Conservation (phyloP, 129 eudicot species). For the Flaveria robusta region DNA sequence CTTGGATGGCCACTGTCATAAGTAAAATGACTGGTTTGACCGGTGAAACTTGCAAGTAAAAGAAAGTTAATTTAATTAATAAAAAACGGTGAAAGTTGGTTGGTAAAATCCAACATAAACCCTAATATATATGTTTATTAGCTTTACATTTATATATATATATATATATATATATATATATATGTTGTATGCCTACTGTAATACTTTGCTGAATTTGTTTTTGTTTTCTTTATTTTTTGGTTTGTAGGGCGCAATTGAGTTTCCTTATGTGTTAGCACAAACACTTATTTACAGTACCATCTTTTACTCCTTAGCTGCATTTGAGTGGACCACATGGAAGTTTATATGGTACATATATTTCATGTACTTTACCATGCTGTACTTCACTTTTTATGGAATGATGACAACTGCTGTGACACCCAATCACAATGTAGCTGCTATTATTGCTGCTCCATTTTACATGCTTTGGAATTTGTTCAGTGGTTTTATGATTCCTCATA, state of each 20-base stretch:
- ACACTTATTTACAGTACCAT: constrained; percentile 73
- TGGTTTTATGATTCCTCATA: constrained; percentile 96
- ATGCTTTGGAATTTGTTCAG: constrained; percentile 99
- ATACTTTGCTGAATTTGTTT: background rate
- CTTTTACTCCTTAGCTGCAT: constrained; percentile 84
- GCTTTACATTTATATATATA: background rate
- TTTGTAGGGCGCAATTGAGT: constrained; percentile 90
- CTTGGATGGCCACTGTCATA: too few species aligned
- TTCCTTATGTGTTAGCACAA: constrained; percentile 87
- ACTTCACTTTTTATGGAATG: constrained; percentile 98
- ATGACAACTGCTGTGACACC: constrained; percentile 98
- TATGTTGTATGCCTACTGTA: background rate
- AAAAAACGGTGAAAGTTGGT: background rate
- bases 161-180: background rate
- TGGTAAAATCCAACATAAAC: background rate
- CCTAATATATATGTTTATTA: background rate
- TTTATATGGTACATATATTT: constrained; percentile 78
- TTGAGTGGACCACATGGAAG: constrained; percentile 72
- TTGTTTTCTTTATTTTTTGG: background rate
- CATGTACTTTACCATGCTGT: constrained; percentile 76
- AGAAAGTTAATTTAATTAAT: too few species aligned
- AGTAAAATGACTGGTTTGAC: too few species aligned
- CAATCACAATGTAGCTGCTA: constrained; percentile 92
- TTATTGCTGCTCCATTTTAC: constrained; percentile 94
- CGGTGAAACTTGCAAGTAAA: too few species aligned